Base-by-base conservation (phyloP, 2,329 filamentous ascomycete genomes). In the Dactylonectria estremocensis region DNA sequence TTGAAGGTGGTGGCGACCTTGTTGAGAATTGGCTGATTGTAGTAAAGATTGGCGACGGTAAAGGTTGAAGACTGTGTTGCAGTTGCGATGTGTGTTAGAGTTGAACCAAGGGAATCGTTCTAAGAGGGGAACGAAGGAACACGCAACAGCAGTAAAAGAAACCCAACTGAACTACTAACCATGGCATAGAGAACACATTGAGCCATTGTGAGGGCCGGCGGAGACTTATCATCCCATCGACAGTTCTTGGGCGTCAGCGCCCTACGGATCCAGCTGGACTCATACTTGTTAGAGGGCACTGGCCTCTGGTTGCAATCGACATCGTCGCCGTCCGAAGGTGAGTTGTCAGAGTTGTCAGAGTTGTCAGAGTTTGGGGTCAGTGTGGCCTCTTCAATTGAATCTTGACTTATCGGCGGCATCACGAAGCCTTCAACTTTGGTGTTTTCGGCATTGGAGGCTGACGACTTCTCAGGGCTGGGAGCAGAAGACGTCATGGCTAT, bases 41-140 rank as follows among this genome's bases (percentile, higher is more conserved):
- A 95, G 81, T 95, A 95, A 3, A 95, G 83, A 72, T 95, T 95
- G 18, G 93, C 93, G 7, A 95, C 93, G 1, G 92, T 93, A 71
- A 94, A 90, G 4, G 90, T 87, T 0, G 83, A 82, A 3, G 87
- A 81, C 87, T 89, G 22, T n/a, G 2, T 1, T 37, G 7, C 35
- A 5, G 24, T 50, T 64, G 24, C 18, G 6, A 43, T 18, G 7
- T 28, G 7, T 28, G n/a, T 54, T 5, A 50, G 49, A 37, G 14
- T 24, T 13, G 11, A 24, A 7, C n/a, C 10, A 6, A 24, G 46
- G 46, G 11, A 16, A 49, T 7, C 24, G 24, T 7, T 28, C 24
- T 20, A 18, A 16, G 28, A 48, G 22, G 18, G 8, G 1, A 45
- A 6, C 18, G 14, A 18, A 9, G 20, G n/a, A 5, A 57, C 24